Evolutionary conservation across 2,329 filamentous ascomycete species (phyloP).

Genomic region (Pyricularia sp.): DNA sequence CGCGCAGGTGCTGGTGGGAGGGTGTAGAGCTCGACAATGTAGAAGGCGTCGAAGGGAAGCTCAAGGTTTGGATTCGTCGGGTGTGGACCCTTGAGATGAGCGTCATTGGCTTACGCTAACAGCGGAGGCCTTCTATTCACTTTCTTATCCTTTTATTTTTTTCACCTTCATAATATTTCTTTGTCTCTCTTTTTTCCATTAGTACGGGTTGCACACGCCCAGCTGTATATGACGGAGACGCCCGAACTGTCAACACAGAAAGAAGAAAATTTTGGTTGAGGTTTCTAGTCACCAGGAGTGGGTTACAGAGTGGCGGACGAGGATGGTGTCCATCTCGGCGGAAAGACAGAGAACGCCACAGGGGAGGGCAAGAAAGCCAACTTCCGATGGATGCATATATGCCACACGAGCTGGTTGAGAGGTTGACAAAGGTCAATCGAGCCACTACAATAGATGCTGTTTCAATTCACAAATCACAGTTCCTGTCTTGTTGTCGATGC

Average conservation of each 20-base stretch:
- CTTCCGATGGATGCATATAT: neutral
- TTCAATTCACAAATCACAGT: neutral
- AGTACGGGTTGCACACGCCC: neutral
- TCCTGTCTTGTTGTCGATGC: neutral
- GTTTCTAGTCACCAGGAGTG: neutral
- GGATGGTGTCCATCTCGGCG: neutral
- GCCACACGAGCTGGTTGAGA: neutral
- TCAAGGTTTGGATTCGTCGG: constrained; percentile 96
- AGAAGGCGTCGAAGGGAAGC: constrained; percentile 76
- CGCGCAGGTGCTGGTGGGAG: constrained; percentile 97
- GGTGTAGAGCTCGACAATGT: constrained; percentile 84
- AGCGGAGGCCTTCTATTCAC: neutral
- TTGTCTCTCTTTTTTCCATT: constrained; percentile 5
- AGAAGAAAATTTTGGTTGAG: neutral
- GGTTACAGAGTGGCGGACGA: neutral
- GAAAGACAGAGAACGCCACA: neutral
- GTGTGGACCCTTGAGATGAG: constrained; percentile 99
- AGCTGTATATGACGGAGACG: neutral
- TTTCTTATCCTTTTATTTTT: constrained; percentile 4
- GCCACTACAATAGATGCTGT: neutral
- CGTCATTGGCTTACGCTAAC: constrained; percentile 68
- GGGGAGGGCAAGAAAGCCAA: neutral
- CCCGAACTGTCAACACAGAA: neutral
- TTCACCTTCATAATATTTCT: constrained; percentile 9
- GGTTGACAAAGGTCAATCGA: neutral